Evolutionary conservation across 2,329 filamentous ascomycete genomes (phyloP).

Genomic region (Colletotrichum destructivum): DNA sequence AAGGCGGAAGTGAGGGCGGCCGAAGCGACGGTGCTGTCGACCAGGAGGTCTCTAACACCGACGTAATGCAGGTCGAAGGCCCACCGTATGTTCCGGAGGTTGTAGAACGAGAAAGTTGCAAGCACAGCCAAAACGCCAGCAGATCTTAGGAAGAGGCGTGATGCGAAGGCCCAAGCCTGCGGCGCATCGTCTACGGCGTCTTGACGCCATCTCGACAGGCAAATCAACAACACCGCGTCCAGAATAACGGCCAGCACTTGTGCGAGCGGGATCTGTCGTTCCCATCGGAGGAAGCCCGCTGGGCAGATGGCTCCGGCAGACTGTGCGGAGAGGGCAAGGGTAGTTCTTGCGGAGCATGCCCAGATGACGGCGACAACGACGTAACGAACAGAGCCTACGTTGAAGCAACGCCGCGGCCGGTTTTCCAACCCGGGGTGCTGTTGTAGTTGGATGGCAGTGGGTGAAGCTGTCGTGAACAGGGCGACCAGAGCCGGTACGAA

Average conservation of each 20-base stretch:
- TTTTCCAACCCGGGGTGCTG: constrained; percentile 44
- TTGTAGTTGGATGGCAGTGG: constrained; percentile 45
- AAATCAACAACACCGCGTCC: constrained; percentile 51
- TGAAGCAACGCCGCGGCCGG: constrained; percentile 28
- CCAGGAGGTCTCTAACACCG: constrained; percentile 48
- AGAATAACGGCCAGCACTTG: constrained; percentile 48
- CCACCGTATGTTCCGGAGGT: constrained; percentile 48
- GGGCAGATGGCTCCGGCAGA: constrained; percentile 51
- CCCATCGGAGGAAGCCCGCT: constrained; percentile 43
- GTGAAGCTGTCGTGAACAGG: constrained; percentile 44
- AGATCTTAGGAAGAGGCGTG: constrained; percentile 45
- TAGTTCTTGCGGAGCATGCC: constrained; percentile 50
- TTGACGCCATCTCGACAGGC: constrained; percentile 48
- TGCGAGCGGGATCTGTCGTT: constrained; percentile 50
- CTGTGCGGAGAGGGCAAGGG: constrained; percentile 47
- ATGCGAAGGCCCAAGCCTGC: constrained; percentile 45
- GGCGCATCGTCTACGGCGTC: constrained; percentile 44
- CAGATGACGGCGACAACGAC: constrained; percentile 49
- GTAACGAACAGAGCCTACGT: constrained; percentile 42
- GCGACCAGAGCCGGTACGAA: constrained; percentile 51
- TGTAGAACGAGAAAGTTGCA: constrained; percentile 49
- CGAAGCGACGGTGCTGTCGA: constrained; percentile 49
- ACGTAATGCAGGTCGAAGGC: constrained; percentile 50
- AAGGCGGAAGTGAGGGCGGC: constrained; percentile 47
- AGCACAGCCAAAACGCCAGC: constrained; percentile 46